Evolutionary conservation across 345 rosid genomes (phyloP).

Genomic region (Aurinia saxatilis): DNA sequence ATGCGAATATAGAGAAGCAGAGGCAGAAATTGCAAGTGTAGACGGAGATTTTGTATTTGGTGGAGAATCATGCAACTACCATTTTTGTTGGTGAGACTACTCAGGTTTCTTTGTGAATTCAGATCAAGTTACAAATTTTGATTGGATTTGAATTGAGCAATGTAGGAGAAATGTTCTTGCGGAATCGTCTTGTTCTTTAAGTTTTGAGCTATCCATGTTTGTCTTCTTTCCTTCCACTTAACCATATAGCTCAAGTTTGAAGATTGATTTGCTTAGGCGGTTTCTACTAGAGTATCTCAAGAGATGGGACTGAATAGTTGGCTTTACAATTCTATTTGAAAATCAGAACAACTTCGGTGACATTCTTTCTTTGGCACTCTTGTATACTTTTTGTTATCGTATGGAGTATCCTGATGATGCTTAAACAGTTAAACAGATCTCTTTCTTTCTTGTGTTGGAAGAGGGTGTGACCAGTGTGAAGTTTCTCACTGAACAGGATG

Average conservation of each 20-base stretch:
- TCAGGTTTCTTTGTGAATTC: slow-evolving; percentile 87
- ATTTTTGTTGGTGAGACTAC: slow-evolving; percentile 95
- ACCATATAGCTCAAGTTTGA: not conserved
- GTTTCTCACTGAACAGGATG: slow-evolving; percentile 93
- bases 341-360: slow-evolving; percentile 72
- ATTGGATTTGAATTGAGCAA: no score
- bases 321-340: slow-evolving; percentile 89
- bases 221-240: slow-evolving; percentile 21
- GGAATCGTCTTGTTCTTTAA: no score
- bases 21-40: slow-evolving; percentile 88
- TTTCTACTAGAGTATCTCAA: slow-evolving; percentile 92
- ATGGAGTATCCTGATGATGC: not conserved
- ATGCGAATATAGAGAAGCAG: slow-evolving; percentile 68
- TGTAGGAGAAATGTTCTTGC: no score
- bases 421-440: slow-evolving; percentile 9
- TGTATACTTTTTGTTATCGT: not conserved
- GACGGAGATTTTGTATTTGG: slow-evolving; percentile 71
- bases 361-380: slow-evolving; percentile 15
- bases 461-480: slow-evolving; percentile 77
- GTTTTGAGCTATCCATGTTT: slow-evolving; percentile 81
- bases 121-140: no score
- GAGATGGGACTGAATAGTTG: slow-evolving; percentile 94
- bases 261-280: slow-evolving; percentile 46
- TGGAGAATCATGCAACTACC: slow-evolving; percentile 88
- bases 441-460: slow-evolving; percentile 35